Evolutionary conservation across 495 filamentous ascomycete species (phyloP), one percentile per base, ranked within the genome.

Genomic region (Aspergillus bridgeri): DNA sequence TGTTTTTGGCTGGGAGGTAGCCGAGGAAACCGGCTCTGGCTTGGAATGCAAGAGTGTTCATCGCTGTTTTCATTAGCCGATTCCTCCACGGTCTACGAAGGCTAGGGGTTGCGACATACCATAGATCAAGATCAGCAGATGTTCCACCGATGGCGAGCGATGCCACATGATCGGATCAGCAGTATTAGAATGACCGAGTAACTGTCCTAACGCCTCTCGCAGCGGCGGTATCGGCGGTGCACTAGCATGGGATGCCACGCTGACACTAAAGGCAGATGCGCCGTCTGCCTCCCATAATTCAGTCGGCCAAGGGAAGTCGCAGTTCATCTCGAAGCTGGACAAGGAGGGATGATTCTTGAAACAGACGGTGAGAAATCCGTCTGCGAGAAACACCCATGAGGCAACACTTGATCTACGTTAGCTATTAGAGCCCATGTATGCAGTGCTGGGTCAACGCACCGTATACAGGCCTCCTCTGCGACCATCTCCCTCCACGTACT

Each of bases 341-440:
- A 76, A 33, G 7, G 66, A 56, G 0, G 73, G 73, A 45, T 69
- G 65, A 23, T 70, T 74, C 5, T 75, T 76, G 54, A 75, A 75
- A 44, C 70, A 75, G 15, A 75, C 68, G 0, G 71, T 74, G 5
- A 76, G 63, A 42, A 73, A 73, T n/a, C 71, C 70, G 48, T 76
- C 73, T 0, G 70, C 70, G 38, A 73, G 64, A 23, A 75, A 73
- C 5, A 61, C 66, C 70, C 72, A 75, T 33, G 61, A 75, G 7
- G 72, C 64, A 33, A 75, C 62, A 48, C 70, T 73, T 13, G 21
- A 17, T 13, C 45, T 2, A 19, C 5, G 17, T 54, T 21, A 63
- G 49, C 17, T 33, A 13, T 15, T 5, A 33, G 6, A 29, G 11
- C 1, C 1, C 27, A 59, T 27, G 8, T 6, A 6, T 1, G 2